These are phyloP conservation scores for Sordaria brevicollis DNA, from an alignment of 495 filamentous ascomycete genomes.

Conservation along the genomic window DNA sequence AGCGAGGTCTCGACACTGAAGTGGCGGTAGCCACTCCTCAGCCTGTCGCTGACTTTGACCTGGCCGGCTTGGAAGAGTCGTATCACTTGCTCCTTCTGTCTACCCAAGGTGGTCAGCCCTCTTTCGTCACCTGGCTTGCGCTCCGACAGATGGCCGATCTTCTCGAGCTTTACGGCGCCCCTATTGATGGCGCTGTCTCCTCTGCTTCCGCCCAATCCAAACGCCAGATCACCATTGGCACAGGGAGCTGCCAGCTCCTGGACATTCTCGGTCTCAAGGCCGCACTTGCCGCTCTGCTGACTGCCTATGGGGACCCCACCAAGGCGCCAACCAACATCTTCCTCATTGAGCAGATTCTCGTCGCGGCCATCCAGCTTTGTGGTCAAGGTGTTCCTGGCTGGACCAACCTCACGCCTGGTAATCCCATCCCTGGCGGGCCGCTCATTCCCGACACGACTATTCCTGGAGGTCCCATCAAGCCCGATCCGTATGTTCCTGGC, in stretches of 20 bases:
- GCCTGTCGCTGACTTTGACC: slow-evolving; percentile 5
- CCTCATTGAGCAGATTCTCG: slow-evolving; percentile 15
- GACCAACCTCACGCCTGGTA: slow-evolving; percentile 16
- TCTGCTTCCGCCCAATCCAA: slow-evolving; percentile 6
- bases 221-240: slow-evolving; percentile 18
- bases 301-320: slow-evolving; percentile 11
- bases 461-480: slow-evolving; percentile 17
- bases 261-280: slow-evolving; percentile 11
- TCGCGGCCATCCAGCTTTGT: slow-evolving; percentile 15
- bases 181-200: slow-evolving; percentile 6
- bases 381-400: slow-evolving; percentile 12
- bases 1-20: neutral
- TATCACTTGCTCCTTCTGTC: slow-evolving; percentile 6
- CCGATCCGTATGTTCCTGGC: slow-evolving; percentile 6
- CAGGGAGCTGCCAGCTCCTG: slow-evolving; percentile 6
- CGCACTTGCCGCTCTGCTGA: slow-evolving; percentile 9
- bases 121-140: slow-evolving; percentile 13
- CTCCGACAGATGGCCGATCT: slow-evolving; percentile 21
- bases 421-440: slow-evolving; percentile 18
- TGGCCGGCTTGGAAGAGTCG: slow-evolving; percentile 9
- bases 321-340: slow-evolving; percentile 9
- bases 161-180: slow-evolving; percentile 14
- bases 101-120: slow-evolving; percentile 5
- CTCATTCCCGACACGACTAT: slow-evolving; percentile 20
- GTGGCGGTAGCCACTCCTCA: neutral